Evolutionary conservation across 345 rosid genomes (phyloP).

Genomic region (Euphorbia peplus): DNA sequence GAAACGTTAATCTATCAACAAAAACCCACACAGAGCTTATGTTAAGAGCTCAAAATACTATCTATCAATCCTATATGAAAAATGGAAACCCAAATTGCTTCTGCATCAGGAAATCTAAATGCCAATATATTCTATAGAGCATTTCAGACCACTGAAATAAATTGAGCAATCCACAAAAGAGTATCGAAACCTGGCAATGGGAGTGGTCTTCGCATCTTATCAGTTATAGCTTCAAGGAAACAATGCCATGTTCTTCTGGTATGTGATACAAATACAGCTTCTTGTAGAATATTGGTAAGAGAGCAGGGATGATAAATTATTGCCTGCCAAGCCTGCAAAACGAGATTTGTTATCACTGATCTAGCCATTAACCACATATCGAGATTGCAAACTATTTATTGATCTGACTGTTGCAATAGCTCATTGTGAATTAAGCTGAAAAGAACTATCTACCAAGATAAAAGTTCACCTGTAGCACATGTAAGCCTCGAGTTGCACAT

Average conservation of each 20-base stretch:
- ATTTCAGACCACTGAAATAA: background rate
- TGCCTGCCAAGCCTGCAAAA: conserved; percentile 8
- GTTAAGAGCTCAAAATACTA: background rate
- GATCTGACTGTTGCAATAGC: background rate
- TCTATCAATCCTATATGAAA: background rate
- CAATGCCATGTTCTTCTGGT: conserved; percentile 4
- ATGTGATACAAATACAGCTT: conserved; percentile 4
- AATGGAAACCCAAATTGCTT: background rate
- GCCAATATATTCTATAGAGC: background rate
- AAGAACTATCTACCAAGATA: conserved; percentile 5
- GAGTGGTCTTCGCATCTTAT: background rate
- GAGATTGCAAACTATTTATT: background rate
- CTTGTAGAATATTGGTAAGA: background rate
- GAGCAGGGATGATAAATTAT: background rate
- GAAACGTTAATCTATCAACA: background rate
- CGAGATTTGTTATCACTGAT: background rate
- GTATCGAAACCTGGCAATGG: background rate
- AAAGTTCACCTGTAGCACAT: background rate
- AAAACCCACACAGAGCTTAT: background rate
- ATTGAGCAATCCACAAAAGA: background rate
- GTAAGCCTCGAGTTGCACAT: background rate
- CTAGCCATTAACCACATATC: background rate
- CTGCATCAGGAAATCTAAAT: background rate
- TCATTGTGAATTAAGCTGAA: background rate
- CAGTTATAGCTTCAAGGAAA: background rate